A percentile compares a stretch with the other conserved stretches of the same genome.
These are phyloP conservation scores for Sugiyamaella neomexicana DNA, from an alignment of 1,139 yeast genomes.

Conservation along the genomic window DNA sequence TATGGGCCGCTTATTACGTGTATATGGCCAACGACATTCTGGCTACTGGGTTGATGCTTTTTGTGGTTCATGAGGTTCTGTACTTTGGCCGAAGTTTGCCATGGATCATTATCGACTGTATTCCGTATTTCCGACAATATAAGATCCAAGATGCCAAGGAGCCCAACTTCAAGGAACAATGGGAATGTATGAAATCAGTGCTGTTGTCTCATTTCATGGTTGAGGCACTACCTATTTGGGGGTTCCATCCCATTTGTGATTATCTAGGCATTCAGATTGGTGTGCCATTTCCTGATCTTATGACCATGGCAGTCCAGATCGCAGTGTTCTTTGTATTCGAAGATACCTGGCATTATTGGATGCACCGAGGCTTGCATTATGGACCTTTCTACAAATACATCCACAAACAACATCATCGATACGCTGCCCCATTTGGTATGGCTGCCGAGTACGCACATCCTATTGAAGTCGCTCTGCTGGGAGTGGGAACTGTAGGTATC, in stretches of 20 bases:
- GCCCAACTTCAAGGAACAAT: conserved; percentile 78
- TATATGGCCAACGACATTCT: conserved; percentile 74
- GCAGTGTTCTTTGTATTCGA: conserved; percentile 77
- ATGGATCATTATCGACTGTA: conserved; percentile 77
- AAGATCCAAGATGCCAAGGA: conserved; percentile 79
- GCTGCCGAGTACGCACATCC: conserved; percentile 98
- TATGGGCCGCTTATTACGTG: conserved; percentile 86
- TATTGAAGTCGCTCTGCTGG: conserved; percentile 77
- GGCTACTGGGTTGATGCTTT: conserved; percentile 82
- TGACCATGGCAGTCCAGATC: conserved; percentile 63
- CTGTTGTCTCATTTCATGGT: conserved; percentile 83
- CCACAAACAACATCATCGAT: conserved; percentile 94
- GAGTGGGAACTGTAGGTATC: conserved; percentile 92
- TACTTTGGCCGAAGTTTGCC: conserved; percentile 87
- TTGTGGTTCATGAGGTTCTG: conserved; percentile 72
- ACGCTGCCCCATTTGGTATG: conserved; percentile 95
- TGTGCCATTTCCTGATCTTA: conserved; percentile 75
- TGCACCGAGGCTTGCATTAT: conserved; percentile 83
- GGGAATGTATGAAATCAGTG: conserved; percentile 88
- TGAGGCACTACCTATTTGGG: conserved; percentile 95
- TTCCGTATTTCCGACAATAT: conserved; percentile 72
- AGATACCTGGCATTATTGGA: conserved; percentile 95
- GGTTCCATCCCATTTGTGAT: conserved; percentile 88
- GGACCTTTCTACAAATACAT: conserved; percentile 87
- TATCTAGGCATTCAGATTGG: conserved; percentile 69